These are phyloP conservation scores for Dendrobium officinale DNA, from an alignment of 106 monocot genomes.

Conservation along the genomic window DNA sequence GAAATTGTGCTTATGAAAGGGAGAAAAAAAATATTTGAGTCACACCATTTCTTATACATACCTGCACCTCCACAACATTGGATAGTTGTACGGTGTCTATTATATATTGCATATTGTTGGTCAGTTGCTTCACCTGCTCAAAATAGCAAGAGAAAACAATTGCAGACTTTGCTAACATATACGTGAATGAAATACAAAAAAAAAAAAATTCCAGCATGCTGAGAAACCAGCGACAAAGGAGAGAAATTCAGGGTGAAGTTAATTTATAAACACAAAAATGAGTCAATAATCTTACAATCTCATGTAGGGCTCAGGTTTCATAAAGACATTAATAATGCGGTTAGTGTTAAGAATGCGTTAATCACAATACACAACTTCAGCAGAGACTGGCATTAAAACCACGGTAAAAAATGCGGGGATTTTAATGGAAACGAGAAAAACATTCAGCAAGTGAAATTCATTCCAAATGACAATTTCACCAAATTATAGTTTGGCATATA, in stretches of 20 bases:
- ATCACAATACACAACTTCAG: too few species aligned
- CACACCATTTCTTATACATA: neutral
- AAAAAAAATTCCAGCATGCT: neutral
- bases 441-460: too few species aligned
- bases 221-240: neutral
- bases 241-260: neutral
- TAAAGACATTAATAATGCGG: too few species aligned
- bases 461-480: too few species aligned
- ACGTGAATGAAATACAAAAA: neutral
- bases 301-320: too few species aligned
- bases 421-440: too few species aligned
- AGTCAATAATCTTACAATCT: too few species aligned
- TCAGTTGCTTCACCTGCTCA: constrained; percentile 5
- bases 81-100: constrained; percentile 7
- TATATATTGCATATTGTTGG: constrained; percentile 1
- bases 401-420: too few species aligned
- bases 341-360: too few species aligned
- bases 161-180: neutral
- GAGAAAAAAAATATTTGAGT: neutral
- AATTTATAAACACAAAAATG: too few species aligned
- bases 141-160: neutral
- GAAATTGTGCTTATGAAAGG: neutral
- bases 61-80: constrained; percentile 5
- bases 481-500: too few species aligned
- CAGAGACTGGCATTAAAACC: too few species aligned